Evolutionary conservation across 2,329 filamentous ascomycete species (phyloP), one percentile per base, ranked within the genome.

Genomic region (Macrophomina tecta): DNA sequence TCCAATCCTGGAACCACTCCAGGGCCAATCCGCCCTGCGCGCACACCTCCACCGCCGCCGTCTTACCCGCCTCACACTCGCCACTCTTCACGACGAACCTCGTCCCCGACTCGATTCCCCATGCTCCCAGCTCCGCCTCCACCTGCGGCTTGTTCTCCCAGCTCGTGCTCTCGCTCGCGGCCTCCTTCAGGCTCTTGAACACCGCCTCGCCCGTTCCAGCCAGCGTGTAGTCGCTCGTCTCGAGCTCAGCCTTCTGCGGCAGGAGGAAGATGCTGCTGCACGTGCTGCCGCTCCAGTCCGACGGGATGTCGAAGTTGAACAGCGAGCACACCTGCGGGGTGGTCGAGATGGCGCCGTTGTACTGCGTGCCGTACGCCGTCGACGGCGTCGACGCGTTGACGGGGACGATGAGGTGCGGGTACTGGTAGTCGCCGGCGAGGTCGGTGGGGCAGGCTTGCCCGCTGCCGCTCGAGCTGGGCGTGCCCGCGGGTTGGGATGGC

Each of bases 231-330:
- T 82, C 80, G 0, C 87, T 88, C 1, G 87, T 89, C 76, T 87
- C 77, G n/a, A 90, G 84, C 40, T 88, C 77, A 16, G 80, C 72
- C 69, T 86, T 76, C 61, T 80, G 70, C 11, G 90, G 89, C 78
- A 91, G 86, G 52, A 90, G 80, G 84, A 91, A 91, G 66, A 88
- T 80, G 8, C 91, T 80, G 65, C 82, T 85, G 80, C 89, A 92
- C 6, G 79, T 86, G 78, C 87, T 86, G 70, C 85, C 86, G 8
- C 80, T 71, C 30, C 73, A 9, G 73, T 69, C 0, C 30, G 42
- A 12, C 2, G 80, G 80, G 32, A 85, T 75, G 68, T 84, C 79
- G 70, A 84, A 84, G 68, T 79, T 80, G 76, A 83, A 84, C 67
- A 84, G 69, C 18, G 76, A 76, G 53, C 75, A 78, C n/a, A 73